Evolutionary conservation across 2,329 filamentous ascomycete species (phyloP).

Genomic region (Rhinocladiella similis): DNA sequence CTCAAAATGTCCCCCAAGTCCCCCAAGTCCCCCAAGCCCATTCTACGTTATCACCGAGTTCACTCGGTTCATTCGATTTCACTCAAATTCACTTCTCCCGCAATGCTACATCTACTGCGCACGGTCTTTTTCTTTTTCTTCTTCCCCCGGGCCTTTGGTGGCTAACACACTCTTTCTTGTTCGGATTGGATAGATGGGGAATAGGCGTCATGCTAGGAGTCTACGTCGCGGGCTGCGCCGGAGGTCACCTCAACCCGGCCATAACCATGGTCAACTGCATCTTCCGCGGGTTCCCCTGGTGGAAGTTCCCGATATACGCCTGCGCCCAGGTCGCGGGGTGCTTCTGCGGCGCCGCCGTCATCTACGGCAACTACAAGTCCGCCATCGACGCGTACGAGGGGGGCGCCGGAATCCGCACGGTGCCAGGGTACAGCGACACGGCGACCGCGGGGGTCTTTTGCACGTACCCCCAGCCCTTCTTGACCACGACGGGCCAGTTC

Average conservation of each 20-base stretch:
- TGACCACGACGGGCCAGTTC: conserved; percentile 62
- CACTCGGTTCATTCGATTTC: too few relatives aligned
- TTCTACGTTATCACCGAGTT: too few relatives aligned
- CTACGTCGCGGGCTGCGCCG: conserved; percentile 55
- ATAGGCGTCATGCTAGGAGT: conserved; percentile 64
- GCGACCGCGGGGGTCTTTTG: conserved; percentile 66
- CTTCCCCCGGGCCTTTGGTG: background rate
- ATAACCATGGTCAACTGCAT: conserved; percentile 65
- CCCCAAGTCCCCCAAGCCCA: too few relatives aligned
- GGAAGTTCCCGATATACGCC: conserved; percentile 63
- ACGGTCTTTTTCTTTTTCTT: conserved; percentile 14
- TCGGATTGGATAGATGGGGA: too few relatives aligned
- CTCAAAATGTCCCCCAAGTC: too few relatives aligned
- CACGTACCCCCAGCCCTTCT: conserved; percentile 64
- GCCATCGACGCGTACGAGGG: conserved; percentile 63
- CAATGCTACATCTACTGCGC: too few relatives aligned
- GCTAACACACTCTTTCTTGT: conserved; percentile 1
- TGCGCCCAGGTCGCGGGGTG: conserved; percentile 62
- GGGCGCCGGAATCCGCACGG: conserved; percentile 56
- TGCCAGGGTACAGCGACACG: conserved; percentile 52
- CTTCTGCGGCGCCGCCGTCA: conserved; percentile 55
- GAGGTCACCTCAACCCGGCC: conserved; percentile 65
- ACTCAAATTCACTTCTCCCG: too few relatives aligned
- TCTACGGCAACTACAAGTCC: conserved; percentile 58
- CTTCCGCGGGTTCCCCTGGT: conserved; percentile 60